phyloP scores from a whole-genome alignment of 768 basidiomycete species.

The Tubosaeta sp. region DNA sequence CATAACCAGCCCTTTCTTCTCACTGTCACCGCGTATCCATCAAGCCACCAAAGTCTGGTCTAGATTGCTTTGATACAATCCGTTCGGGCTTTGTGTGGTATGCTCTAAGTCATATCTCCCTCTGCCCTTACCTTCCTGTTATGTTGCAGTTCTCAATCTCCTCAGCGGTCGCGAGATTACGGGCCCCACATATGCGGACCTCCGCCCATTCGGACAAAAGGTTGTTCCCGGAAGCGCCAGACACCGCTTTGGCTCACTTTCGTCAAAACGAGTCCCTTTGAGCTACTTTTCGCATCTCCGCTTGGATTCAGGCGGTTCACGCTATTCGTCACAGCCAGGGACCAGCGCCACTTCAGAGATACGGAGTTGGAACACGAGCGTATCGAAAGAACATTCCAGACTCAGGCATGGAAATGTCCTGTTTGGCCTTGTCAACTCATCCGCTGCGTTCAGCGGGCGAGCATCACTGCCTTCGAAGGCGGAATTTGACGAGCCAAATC shows the following conservation, averaged over 20 bases:
- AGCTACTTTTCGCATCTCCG: constrained; percentile 46
- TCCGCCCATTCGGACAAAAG: constrained; percentile 62
- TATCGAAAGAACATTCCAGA: constrained; percentile 85
- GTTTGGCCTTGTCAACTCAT: too few relatives aligned
- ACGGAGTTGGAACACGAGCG: too few relatives aligned
- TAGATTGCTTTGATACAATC: neutral
- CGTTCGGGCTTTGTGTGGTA: neutral
- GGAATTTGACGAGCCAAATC: constrained; percentile 62
- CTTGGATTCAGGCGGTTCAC: constrained; percentile 49
- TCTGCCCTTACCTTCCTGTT: constrained; percentile 11
- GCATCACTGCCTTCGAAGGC: constrained; percentile 47
- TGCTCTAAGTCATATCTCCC: neutral
- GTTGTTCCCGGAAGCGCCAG: constrained; percentile 73
- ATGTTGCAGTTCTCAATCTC: constrained; percentile 42
- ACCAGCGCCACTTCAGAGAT: too few relatives aligned
- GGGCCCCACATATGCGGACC: constrained; percentile 65
- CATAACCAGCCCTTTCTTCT: constrained; percentile 11
- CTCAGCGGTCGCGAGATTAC: constrained; percentile 63
- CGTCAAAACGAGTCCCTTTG: constrained; percentile 59
- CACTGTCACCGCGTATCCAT: constrained; percentile 6
- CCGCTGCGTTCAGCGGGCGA: constrained; percentile 63
- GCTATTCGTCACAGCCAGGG: constrained; percentile 32
- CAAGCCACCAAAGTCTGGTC: constrained; percentile 2
- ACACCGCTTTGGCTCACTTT: constrained; percentile 73
- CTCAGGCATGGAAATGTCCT: too few relatives aligned